Percentiles rank a stretch among this genome's conserved stretches.
Evolutionary conservation across 345 rosid species (phyloP).

Genomic region (Eucalyptus guilfoylei): DNA sequence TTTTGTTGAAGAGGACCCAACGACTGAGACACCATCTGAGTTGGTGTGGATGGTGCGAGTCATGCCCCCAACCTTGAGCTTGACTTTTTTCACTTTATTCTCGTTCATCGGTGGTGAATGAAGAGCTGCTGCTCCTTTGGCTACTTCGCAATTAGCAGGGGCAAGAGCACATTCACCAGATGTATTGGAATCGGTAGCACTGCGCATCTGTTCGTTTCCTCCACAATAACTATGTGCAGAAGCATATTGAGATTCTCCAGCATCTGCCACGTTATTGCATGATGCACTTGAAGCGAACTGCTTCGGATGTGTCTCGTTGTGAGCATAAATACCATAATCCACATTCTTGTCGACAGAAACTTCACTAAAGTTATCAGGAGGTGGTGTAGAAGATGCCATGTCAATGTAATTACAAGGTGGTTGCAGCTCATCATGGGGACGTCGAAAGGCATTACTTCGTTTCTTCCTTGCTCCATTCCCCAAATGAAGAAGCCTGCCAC

Average conservation of each 20-base stretch:
- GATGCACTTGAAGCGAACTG: not conserved
- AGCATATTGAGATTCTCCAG: not conserved
- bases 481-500: not conserved
- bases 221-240: not conserved
- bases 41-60: constrained; percentile 30
- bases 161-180: constrained; percentile 70
- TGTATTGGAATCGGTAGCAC: not conserved
- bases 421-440: not conserved
- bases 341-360: not conserved
- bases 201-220: not conserved
- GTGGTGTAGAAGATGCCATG: not conserved
- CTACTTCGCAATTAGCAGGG: constrained; percentile 49
- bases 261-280: not conserved
- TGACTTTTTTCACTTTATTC: constrained; percentile 50
- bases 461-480: not conserved
- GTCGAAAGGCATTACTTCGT: not conserved
- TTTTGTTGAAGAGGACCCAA: constrained; percentile 27
- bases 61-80: constrained; percentile 57
- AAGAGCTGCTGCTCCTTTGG: constrained; percentile 4
- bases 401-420: not conserved
- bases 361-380: not conserved
- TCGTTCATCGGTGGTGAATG: constrained; percentile 1
- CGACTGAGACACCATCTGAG: constrained; percentile 29
- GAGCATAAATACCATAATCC: not conserved
- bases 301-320: not conserved